These are phyloP conservation scores for Ottelia alismoides DNA, from an alignment of 106 monocot species.

Conservation along the genomic window DNA sequence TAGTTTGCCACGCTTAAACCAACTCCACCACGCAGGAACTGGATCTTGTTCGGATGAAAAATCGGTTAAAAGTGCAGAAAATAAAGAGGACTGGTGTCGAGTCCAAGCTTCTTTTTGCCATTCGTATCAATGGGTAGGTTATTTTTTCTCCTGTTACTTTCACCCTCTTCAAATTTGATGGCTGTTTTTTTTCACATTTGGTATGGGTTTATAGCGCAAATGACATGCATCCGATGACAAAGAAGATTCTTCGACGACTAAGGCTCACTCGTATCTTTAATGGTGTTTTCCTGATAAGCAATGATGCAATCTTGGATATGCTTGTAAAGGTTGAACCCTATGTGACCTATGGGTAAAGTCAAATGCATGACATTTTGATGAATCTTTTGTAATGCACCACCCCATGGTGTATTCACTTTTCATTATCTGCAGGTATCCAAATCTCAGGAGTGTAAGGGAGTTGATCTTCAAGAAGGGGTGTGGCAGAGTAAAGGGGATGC, in stretches of 20 bases:
- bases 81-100: slow-evolving; percentile 8
- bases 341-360: slow-evolving; percentile 79
- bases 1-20: no score
- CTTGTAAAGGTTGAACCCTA: slow-evolving; percentile 74
- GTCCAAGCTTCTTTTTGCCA: slow-evolving; percentile 77
- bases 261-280: slow-evolving; percentile 44
- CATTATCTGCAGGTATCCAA: slow-evolving; percentile 54
- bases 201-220: slow-evolving; percentile 27
- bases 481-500: slow-evolving; percentile 39
- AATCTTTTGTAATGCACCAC: not conserved
- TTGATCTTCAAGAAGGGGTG: slow-evolving; percentile 80
- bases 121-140: slow-evolving; percentile 80
- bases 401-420: not conserved
- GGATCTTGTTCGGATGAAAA: slow-evolving; percentile 58
- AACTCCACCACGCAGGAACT: no score
- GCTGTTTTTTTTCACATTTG: not conserved
- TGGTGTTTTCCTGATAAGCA: slow-evolving; percentile 82
- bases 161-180: not conserved
- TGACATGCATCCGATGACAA: slow-evolving; percentile 68
- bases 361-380: not conserved
- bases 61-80: slow-evolving; percentile 40
- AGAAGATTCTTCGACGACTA: slow-evolving; percentile 41
- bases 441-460: slow-evolving; percentile 75
- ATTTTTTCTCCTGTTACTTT: no score
- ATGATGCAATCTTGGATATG: slow-evolving; percentile 37